A percentile compares a stretch with the other conserved stretches of the same genome.
Conservation (phyloP, 1,284 basidiomycete species). For the Malassezia equina region DNA sequence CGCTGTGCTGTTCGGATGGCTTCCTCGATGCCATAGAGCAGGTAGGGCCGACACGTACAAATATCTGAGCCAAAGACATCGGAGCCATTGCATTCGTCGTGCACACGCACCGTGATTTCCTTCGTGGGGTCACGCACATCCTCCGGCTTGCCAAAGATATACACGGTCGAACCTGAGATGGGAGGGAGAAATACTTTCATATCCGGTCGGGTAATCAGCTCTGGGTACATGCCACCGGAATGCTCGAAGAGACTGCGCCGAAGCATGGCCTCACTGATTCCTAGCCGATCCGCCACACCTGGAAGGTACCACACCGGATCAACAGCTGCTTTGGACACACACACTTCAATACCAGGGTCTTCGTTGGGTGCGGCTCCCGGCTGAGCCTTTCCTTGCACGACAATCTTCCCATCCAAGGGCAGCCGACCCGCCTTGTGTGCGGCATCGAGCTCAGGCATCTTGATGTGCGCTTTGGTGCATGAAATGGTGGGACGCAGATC, state of each 20-base stretch:
- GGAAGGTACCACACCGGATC: conserved; percentile 81
- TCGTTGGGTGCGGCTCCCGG: conserved; percentile 27
- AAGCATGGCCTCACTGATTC: conserved; percentile 63
- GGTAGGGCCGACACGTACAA: background rate
- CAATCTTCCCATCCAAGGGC: conserved; percentile 70
- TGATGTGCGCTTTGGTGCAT: conserved; percentile 71
- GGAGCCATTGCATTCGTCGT: conserved; percentile 78
- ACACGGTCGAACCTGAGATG: conserved; percentile 80
- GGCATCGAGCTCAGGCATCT: conserved; percentile 82
- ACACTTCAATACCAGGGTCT: conserved; percentile 75
- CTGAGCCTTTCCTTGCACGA: conserved; percentile 25
- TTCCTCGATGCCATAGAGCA: background rate
- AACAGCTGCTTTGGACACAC: conserved; percentile 60
- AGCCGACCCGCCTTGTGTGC: conserved; percentile 62
- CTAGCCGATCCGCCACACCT: conserved; percentile 53
- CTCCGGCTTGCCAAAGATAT: conserved; percentile 61
- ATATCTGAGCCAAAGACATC: background rate
- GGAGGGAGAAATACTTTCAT: conserved; percentile 92
- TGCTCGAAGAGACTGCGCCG: conserved; percentile 86
- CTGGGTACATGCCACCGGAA: conserved; percentile 85
- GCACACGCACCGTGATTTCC: conserved; percentile 79
- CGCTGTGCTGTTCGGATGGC: too few species aligned
- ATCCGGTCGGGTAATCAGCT: conserved; percentile 85
- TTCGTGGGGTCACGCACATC: conserved; percentile 49
- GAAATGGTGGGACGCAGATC: conserved; percentile 51